Conservation (phyloP, 2,329 filamentous ascomycete genomes). For the Stagonosporopsis chrysanthemi region DNA sequence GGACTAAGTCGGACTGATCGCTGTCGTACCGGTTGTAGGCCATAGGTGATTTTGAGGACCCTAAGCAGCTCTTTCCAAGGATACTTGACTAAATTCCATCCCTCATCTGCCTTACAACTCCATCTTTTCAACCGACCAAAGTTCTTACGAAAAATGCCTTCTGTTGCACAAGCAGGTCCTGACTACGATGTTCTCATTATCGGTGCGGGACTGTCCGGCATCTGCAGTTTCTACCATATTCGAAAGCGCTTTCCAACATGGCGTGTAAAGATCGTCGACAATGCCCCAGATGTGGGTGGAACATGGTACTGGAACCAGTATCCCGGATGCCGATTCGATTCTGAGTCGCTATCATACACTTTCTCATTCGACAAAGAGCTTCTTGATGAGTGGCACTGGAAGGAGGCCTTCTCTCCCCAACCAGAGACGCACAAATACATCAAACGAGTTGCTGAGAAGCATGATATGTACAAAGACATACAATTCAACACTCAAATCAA, state of each 20-base stretch:
- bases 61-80: neutral
- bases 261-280: constrained; percentile 7
- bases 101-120: neutral
- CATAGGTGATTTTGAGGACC: neutral
- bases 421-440: constrained; percentile 61
- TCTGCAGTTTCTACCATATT: constrained; percentile 35
- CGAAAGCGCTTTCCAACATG: constrained; percentile 7
- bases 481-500: constrained; percentile 30
- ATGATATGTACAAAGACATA: constrained; percentile 45
- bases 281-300: constrained; percentile 5
- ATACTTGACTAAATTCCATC: neutral
- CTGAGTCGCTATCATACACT: constrained; percentile 55
- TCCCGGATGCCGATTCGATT: constrained; percentile 57
- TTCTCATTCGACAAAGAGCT: constrained; percentile 54
- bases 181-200: constrained; percentile 33
- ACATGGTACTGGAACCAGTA: constrained; percentile 53
- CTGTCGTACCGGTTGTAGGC: neutral
- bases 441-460: constrained; percentile 56
- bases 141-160: constrained; percentile 2
- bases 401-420: constrained; percentile 42
- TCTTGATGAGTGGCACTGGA: constrained; percentile 54
- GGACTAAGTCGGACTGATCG: neutral
- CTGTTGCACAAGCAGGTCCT: neutral
- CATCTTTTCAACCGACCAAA: too few species aligned
- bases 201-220: constrained; percentile 44